These are phyloP conservation scores for Mucor piriformis DNA, from an alignment of 371 early-diverging fungal species.

Conservation along the genomic window DNA sequence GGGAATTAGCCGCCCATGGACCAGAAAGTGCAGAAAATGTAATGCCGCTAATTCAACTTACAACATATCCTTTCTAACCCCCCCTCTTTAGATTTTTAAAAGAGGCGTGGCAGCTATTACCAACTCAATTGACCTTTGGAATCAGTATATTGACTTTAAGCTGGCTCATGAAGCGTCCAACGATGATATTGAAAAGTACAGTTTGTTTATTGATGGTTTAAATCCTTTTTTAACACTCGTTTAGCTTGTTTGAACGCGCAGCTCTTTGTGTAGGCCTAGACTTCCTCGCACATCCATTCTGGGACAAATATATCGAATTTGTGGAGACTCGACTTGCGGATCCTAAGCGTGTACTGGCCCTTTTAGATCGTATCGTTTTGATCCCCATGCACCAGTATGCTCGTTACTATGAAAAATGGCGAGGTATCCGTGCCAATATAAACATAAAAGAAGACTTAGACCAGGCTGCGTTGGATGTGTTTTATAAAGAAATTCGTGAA, in stretches of 20 bases:
- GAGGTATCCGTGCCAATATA: conserved; percentile 45
- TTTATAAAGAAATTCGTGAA: conserved; percentile 42
- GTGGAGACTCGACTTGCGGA: conserved; percentile 53
- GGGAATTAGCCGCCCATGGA: conserved; percentile 54
- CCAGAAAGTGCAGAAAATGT: conserved; percentile 63
- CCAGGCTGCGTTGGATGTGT: conserved; percentile 38
- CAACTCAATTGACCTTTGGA: conserved; percentile 73
- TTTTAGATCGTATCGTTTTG: conserved; percentile 62
- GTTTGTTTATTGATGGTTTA: background rate
- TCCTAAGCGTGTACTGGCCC: conserved; percentile 38
- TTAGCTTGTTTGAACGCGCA: conserved; percentile 65
- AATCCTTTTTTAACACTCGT: background rate
- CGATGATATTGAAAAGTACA: conserved; percentile 58
- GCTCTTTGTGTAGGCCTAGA: conserved; percentile 63
- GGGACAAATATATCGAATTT: conserved; percentile 74
- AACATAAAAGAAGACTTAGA: conserved; percentile 56
- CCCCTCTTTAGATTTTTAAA: conserved; percentile 58
- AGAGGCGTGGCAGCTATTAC: conserved; percentile 64
- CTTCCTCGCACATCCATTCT: conserved; percentile 70
- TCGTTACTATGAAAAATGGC: conserved; percentile 73
- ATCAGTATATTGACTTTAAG: conserved; percentile 65
- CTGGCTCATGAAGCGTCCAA: conserved; percentile 50
- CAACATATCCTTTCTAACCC: background rate
- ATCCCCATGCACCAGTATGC: conserved; percentile 76
- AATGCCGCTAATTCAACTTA: background rate